Evolutionary conservation across 2,329 filamentous ascomycete genomes (phyloP).

Genomic region (Lithohypha guttulata): DNA sequence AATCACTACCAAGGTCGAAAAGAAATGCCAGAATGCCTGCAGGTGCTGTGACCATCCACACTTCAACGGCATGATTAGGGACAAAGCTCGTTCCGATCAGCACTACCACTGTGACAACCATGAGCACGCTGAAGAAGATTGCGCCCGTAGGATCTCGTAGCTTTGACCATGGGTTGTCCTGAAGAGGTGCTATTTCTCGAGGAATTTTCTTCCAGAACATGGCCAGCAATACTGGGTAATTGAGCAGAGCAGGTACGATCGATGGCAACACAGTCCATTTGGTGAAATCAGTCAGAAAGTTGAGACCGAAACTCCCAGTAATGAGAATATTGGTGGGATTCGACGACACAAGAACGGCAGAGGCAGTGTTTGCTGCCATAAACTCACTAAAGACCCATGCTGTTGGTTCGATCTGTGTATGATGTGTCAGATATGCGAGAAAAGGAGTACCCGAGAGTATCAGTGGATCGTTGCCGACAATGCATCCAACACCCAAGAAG

Average conservation of each 20-base stretch:
- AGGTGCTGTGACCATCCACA: constrained; percentile 22
- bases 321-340: constrained; percentile 49
- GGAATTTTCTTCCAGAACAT: constrained; percentile 23
- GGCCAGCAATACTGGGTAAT: constrained; percentile 18
- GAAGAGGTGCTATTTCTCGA: constrained; percentile 17
- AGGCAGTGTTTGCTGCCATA: constrained; percentile 46
- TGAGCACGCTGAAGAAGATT: constrained; percentile 18
- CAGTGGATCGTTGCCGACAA: constrained; percentile 21
- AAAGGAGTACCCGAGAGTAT: constrained; percentile 22
- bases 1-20: constrained; percentile 19
- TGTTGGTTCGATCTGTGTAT: constrained; percentile 17
- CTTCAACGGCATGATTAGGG: constrained; percentile 18
- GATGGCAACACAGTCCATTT: constrained; percentile 22
- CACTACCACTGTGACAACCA: constrained; percentile 20
- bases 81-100: constrained; percentile 23
- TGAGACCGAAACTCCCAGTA: constrained; percentile 20
- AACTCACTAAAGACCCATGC: constrained; percentile 22
- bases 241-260: constrained; percentile 19
- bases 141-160: constrained; percentile 18
- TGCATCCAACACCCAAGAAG: constrained; percentile 19
- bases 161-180: constrained; percentile 20
- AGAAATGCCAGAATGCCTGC: constrained; percentile 18
- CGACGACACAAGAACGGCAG: constrained; percentile 64
- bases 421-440: constrained; percentile 20
- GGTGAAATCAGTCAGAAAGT: constrained; percentile 21